phyloP scores from a whole-genome alignment of 1,284 basidiomycete genomes.

The Puccinia coronata region DNA sequence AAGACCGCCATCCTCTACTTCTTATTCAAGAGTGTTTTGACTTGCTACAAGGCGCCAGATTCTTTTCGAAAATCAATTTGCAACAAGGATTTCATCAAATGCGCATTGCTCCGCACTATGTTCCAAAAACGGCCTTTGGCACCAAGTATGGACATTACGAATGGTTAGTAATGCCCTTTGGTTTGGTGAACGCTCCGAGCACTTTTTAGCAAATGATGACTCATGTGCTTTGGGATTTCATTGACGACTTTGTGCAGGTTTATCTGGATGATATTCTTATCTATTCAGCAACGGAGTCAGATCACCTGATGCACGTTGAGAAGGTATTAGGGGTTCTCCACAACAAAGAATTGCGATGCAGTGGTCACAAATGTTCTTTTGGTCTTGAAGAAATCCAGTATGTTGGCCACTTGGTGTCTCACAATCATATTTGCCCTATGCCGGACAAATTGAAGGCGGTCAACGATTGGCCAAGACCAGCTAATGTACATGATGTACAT shows the following conservation, averaged over 20 bases:
- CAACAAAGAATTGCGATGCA: neutral
- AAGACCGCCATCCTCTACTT: slow-evolving; percentile 12
- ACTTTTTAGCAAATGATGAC: too few species aligned
- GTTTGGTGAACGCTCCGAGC: slow-evolving; percentile 32
- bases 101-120: neutral
- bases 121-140: too few species aligned
- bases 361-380: neutral
- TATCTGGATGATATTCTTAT: too few species aligned
- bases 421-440: neutral
- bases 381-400: too few species aligned
- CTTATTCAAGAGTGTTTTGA: slow-evolving; percentile 32
- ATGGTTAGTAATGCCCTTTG: too few species aligned
- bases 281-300: neutral
- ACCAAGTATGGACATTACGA: too few species aligned
- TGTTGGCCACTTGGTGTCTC: neutral
- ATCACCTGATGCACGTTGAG: neutral
- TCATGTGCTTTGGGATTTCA: too few species aligned
- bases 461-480: slow-evolving; percentile 24
- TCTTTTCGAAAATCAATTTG: too few species aligned
- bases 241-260: too few species aligned
- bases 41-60: neutral
- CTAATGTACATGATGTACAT: slow-evolving; percentile 13
- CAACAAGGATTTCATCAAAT: slow-evolving; percentile 30
- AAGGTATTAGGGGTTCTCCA: neutral
- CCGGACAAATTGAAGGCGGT: slow-evolving; percentile 14